phyloP scores from a whole-genome alignment of 345 rosid genomes.

The Eucalyptus marginata region DNA sequence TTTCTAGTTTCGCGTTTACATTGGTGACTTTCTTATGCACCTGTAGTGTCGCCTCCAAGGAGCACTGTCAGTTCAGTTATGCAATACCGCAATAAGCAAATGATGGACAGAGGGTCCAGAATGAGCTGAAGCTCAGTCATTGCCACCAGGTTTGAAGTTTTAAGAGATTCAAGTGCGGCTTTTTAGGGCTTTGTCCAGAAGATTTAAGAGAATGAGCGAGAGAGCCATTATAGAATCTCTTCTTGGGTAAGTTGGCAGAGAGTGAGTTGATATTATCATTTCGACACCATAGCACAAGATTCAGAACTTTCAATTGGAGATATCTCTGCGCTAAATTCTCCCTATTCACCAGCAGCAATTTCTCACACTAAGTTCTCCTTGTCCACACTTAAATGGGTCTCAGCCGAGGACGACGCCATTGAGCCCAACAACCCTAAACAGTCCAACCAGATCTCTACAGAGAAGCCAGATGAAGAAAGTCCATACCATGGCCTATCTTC shows the following conservation, averaged over 20 bases:
- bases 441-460: no score
- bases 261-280: accelerated
- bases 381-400: no score
- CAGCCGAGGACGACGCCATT: no score
- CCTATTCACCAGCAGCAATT: background rate
- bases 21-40: accelerated
- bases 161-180: no score
- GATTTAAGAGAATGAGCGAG: no score
- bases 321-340: background rate
- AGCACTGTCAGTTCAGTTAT: background rate
- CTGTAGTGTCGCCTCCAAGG: background rate
- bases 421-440: no score
- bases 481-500: no score
- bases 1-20: background rate
- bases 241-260: background rate
- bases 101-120: background rate
- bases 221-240: no score
- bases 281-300: background rate
- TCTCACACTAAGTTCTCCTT: background rate
- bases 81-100: background rate
- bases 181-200: no score
- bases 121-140: background rate
- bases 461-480: no score
- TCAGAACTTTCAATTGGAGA: background rate
- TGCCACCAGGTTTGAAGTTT: no score